These are phyloP conservation scores for Penicillium polonicum DNA, from an alignment of 2,329 filamentous ascomycete species.

Conservation along the genomic window DNA sequence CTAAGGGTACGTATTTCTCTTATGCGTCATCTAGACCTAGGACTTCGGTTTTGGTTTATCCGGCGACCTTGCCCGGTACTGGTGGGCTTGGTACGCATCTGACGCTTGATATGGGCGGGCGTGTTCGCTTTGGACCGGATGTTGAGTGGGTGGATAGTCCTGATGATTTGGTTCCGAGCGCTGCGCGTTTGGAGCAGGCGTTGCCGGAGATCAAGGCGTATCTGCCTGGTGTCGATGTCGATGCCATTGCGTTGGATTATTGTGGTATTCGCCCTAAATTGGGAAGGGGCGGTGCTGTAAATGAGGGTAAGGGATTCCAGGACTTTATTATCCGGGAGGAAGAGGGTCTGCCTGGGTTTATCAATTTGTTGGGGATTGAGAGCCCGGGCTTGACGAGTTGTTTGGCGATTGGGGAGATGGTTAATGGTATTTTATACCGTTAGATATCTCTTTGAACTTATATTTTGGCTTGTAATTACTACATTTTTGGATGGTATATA, in stretches of 20 bases:
- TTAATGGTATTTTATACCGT: slow-evolving; percentile 56
- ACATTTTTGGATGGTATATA: background rate
- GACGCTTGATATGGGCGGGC: slow-evolving; percentile 81
- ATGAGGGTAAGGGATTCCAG: slow-evolving; percentile 63
- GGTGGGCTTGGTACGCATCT: slow-evolving; percentile 92
- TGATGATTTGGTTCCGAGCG: slow-evolving; percentile 66
- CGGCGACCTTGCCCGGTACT: slow-evolving; percentile 75
- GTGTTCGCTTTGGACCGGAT: slow-evolving; percentile 89
- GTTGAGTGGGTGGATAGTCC: slow-evolving; percentile 85
- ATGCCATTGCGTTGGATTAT: slow-evolving; percentile 74
- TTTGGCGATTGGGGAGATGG: slow-evolving; percentile 80
- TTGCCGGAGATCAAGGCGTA: slow-evolving; percentile 74
- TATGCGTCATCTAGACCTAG: slow-evolving; percentile 67
- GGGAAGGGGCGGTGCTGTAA: slow-evolving; percentile 57
- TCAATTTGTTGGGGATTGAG: slow-evolving; percentile 90
- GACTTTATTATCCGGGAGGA: slow-evolving; percentile 83
- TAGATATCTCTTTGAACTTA: background rate
- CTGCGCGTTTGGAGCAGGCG: slow-evolving; percentile 62
- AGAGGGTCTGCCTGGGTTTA: slow-evolving; percentile 74
- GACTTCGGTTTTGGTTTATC: slow-evolving; percentile 77
- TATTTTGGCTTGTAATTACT: background rate
- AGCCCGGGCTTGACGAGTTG: slow-evolving; percentile 86
- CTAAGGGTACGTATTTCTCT: slow-evolving; percentile 94
- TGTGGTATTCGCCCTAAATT: slow-evolving; percentile 90
- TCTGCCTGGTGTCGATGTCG: slow-evolving; percentile 68